These are phyloP conservation scores for Brassica napus DNA, from an alignment of 345 rosid species.

Conservation along the genomic window Da-Ae NC_063446.1:714501-715000, in stretches of 20 bases:
- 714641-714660: slow-evolving; percentile 69
- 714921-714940: slow-evolving; percentile 47
- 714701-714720: not conserved
- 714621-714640: slow-evolving; percentile 70
- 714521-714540: not conserved
- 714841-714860: slow-evolving; percentile 53
- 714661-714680: slow-evolving; percentile 79
- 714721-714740: slow-evolving; percentile 14
- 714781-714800: slow-evolving; percentile 70
- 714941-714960: slow-evolving; percentile 31
- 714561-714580: not conserved
- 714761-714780: slow-evolving; percentile 67
- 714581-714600: slow-evolving; percentile 14
- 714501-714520: not conserved
- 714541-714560: not conserved
- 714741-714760: slow-evolving; percentile 85
- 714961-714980: slow-evolving; percentile 35
- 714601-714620: slow-evolving; percentile 57
- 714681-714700: not conserved
- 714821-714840: slow-evolving; percentile 64
- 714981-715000: slow-evolving; percentile 37
- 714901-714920: slow-evolving; percentile 44
- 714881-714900: slow-evolving; percentile 35
- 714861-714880: slow-evolving; percentile 36
- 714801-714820: slow-evolving; percentile 61